A percentile compares a stretch with the other conserved stretches of the same genome.
Evolutionary conservation across 2,329 filamentous ascomycete species (phyloP).

Genomic region (Hymenoscyphus fructigenus): DNA sequence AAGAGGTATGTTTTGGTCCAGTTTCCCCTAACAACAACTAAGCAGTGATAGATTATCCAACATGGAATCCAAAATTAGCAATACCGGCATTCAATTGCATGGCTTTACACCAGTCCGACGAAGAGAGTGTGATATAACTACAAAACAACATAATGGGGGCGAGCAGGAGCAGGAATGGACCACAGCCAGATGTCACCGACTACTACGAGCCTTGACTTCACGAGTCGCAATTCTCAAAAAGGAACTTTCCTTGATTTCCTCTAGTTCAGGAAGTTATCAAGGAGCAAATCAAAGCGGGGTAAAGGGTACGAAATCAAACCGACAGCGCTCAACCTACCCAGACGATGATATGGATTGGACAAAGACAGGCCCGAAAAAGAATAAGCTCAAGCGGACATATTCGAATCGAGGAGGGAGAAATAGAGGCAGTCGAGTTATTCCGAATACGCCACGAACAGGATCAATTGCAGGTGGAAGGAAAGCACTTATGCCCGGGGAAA

Average conservation of each 20-base stretch:
- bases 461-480: slow-evolving; percentile 13
- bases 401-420: slow-evolving; percentile 23
- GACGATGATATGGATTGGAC: slow-evolving; percentile 28
- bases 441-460: slow-evolving; percentile 9
- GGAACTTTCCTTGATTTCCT: slow-evolving; percentile 29
- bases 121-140: slow-evolving; percentile 26
- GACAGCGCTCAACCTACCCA: slow-evolving; percentile 3
- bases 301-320: not conserved
- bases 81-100: slow-evolving; percentile 14
- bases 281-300: not conserved
- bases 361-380: slow-evolving; percentile 23
- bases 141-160: slow-evolving; percentile 17
- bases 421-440: not conserved
- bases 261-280: not conserved
- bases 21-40: slow-evolving; percentile 1
- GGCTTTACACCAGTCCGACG: slow-evolving; percentile 34
- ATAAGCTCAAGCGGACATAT: slow-evolving; percentile 33
- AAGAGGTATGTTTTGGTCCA: slow-evolving; percentile 6
- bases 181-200: slow-evolving; percentile 43
- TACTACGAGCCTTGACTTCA: slow-evolving; percentile 45
- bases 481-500: slow-evolving; percentile 30
- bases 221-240: slow-evolving; percentile 43
- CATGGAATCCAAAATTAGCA: slow-evolving; percentile 12
- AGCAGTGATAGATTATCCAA: slow-evolving; percentile 9
- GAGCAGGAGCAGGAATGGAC: slow-evolving; percentile 39